These are phyloP conservation scores for Suillus plorans DNA, from an alignment of 768 basidiomycete genomes.

Conservation along the genomic window DNA sequence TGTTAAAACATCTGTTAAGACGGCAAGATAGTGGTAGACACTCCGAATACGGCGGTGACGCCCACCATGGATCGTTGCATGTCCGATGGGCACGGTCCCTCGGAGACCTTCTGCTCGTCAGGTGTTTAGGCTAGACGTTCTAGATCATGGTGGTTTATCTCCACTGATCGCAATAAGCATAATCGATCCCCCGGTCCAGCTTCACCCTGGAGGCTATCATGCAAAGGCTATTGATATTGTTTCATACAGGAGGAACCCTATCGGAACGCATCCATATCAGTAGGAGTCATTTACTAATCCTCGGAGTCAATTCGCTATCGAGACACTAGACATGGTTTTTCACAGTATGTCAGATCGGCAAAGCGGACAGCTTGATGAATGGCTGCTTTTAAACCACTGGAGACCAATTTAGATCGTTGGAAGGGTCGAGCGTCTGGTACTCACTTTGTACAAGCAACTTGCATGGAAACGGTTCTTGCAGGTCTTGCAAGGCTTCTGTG, in stretches of 20 bases:
- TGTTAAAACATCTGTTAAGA: not conserved
- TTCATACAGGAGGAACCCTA: not conserved
- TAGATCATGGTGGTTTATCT: too few relatives aligned
- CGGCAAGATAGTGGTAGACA: not conserved
- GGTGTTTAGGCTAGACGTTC: too few relatives aligned
- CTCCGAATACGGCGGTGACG: too few relatives aligned
- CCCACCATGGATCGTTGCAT: too few relatives aligned
- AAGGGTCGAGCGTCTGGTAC: conserved; percentile 14
- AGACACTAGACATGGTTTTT: conserved; percentile 5
- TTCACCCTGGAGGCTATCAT: not conserved
- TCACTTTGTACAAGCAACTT: conserved; percentile 84
- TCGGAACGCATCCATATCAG: not conserved
- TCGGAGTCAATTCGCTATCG: not conserved
- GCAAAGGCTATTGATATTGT: not conserved
- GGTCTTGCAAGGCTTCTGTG: conserved; percentile 89
- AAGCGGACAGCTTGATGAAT: conserved; percentile 88
- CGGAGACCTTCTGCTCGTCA: not conserved
- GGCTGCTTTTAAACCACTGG: conserved; percentile 88
- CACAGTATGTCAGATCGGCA: conserved; percentile 83
- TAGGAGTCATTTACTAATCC: not conserved
- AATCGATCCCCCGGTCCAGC: not conserved
- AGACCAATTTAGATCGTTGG: not conserved
- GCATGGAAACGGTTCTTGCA: conserved; percentile 96
- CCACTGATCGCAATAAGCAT: not conserved
- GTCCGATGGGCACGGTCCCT: not conserved